Evolutionary conservation across 2,329 filamentous ascomycete species (phyloP).

Genomic region (Thelonectria olida): DNA sequence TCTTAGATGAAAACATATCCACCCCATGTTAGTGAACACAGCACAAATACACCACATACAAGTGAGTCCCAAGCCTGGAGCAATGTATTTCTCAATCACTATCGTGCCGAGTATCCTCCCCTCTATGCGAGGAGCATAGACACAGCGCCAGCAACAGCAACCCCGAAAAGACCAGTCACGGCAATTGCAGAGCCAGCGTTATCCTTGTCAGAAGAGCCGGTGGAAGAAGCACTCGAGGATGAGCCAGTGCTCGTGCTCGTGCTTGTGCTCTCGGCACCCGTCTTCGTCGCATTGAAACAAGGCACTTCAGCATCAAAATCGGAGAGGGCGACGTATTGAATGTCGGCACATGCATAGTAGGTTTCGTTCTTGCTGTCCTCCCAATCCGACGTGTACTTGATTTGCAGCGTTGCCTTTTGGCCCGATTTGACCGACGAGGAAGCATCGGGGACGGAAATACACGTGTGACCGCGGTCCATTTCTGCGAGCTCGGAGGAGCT

Average conservation of each 20-base stretch:
- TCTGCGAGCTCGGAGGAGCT: conserved; percentile 39
- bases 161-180: not conserved
- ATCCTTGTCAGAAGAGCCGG: not conserved
- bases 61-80: not conserved
- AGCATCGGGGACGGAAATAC: conserved; percentile 44
- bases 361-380: conserved; percentile 42
- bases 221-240: not conserved
- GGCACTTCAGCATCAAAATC: conserved; percentile 39
- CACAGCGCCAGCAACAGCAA: not conserved
- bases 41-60: not conserved
- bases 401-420: conserved; percentile 52
- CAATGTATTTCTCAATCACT: not conserved
- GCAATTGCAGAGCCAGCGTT: not conserved
- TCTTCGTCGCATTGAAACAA: conserved; percentile 48
- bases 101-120: not conserved
- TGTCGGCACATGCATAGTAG: conserved; percentile 53
- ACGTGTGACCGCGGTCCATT: conserved; percentile 51
- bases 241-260: not conserved
- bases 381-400: conserved; percentile 50
- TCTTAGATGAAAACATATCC: too few relatives aligned
- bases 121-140: not conserved
- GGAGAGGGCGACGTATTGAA: conserved; percentile 45
- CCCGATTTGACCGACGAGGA: conserved; percentile 42
- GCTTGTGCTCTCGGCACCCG: conserved; percentile 17
- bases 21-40: too few relatives aligned